Evolutionary conservation across 106 monocot species (phyloP).

Genomic region (Platanthera guangdongensis): DNA sequence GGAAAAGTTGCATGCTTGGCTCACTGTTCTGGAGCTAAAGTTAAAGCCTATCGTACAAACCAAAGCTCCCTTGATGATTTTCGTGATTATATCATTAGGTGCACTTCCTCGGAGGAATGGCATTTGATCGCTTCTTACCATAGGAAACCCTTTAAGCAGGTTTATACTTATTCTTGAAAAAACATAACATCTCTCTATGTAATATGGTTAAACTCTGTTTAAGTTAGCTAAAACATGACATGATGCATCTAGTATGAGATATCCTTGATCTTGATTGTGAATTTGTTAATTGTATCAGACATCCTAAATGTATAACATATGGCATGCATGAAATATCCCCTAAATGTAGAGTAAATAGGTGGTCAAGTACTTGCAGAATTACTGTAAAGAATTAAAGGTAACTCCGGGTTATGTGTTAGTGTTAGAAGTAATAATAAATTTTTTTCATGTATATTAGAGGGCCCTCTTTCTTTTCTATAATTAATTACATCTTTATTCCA

Average conservation of each 20-base stretch:
- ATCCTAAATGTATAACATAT: constrained; percentile 1
- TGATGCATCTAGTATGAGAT: not conserved
- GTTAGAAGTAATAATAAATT: too few species aligned
- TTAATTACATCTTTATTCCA: too few species aligned
- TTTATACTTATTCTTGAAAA: constrained; percentile 15
- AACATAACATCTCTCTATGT: not conserved
- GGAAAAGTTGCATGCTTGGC: constrained; percentile 89
- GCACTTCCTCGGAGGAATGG: constrained; percentile 66
- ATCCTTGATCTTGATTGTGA: not conserved
- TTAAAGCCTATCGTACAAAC: constrained; percentile 57
- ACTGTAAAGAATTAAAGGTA: not conserved
- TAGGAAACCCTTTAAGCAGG: constrained; percentile 76
- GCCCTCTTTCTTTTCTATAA: too few species aligned
- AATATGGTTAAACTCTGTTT: not conserved
- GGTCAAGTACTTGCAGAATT: not conserved
- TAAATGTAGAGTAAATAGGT: not conserved
- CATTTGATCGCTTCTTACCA: constrained; percentile 83
- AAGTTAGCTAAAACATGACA: constrained; percentile 1
- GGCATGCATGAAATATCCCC: not conserved
- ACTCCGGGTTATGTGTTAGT: not conserved
- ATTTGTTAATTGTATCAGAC: not conserved
- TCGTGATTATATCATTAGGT: constrained; percentile 57
- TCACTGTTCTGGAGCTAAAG: constrained; percentile 88
- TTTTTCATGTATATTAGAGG: too few species aligned
- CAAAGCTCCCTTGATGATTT: constrained; percentile 68